These are phyloP conservation scores for Daldinia sp. DNA, from an alignment of 2,329 filamentous ascomycete genomes.

Conservation along the genomic window DNA sequence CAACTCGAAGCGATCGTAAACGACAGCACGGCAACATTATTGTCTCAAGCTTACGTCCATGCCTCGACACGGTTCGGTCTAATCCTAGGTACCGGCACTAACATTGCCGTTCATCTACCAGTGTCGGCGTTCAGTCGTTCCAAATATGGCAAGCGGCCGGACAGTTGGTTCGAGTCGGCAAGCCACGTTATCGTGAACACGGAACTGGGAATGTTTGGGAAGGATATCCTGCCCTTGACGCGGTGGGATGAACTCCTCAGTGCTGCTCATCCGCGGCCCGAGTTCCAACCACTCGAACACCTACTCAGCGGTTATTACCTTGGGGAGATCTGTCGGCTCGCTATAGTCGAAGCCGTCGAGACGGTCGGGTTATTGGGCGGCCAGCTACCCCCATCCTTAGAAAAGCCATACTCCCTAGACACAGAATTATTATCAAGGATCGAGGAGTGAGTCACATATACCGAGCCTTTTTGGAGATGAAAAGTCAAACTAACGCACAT, in stretches of 20 bases:
- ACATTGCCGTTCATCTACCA: conserved; percentile 74
- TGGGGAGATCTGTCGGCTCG: conserved; percentile 72
- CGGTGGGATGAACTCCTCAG: conserved; percentile 70
- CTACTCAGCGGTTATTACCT: conserved; percentile 75
- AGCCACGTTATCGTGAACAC: conserved; percentile 76
- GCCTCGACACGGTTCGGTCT: conserved; percentile 71
- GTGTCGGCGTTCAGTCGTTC: conserved; percentile 64
- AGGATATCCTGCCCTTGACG: conserved; percentile 68
- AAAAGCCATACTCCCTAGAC: conserved; percentile 67
- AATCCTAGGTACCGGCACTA: conserved; percentile 76
- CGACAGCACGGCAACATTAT: conserved; percentile 74
- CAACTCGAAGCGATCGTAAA: conserved; percentile 73
- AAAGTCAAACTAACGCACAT: conserved; percentile 24
- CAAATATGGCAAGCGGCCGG: conserved; percentile 69
- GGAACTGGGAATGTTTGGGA: conserved; percentile 75
- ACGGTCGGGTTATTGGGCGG: conserved; percentile 68
- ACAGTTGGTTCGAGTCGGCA: conserved; percentile 68
- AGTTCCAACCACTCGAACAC: conserved; percentile 58
- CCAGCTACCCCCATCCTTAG: conserved; percentile 65
- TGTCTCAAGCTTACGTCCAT: conserved; percentile 72
- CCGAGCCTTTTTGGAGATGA: not conserved
- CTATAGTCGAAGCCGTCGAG: conserved; percentile 69
- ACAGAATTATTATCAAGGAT: conserved; percentile 71
- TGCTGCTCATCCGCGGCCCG: conserved; percentile 59
- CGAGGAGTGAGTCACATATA: conserved; percentile 61